These are phyloP conservation scores for Lepidium aucheri DNA, from an alignment of 345 rosid species.

Conservation along the genomic window DNA sequence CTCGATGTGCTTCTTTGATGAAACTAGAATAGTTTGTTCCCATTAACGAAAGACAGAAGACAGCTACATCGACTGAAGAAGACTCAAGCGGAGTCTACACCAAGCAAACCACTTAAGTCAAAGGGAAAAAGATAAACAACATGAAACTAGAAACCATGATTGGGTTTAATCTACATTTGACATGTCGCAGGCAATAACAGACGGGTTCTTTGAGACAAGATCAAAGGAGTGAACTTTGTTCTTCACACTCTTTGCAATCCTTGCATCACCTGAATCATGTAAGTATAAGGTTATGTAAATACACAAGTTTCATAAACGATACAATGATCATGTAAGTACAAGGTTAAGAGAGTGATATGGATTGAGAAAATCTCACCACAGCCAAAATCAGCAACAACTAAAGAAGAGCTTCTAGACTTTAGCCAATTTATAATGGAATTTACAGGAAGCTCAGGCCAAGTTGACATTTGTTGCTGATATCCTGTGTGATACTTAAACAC, in stretches of 20 bases:
- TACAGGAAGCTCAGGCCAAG: slow-evolving; percentile 93
- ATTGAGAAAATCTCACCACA: slow-evolving; percentile 58
- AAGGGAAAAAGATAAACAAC: neutral
- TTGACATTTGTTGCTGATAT: slow-evolving; percentile 90
- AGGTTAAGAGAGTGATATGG: neutral
- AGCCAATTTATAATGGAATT: slow-evolving; percentile 68
- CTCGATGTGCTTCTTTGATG: slow-evolving; percentile 75
- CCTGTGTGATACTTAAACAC: slow-evolving; percentile 81
- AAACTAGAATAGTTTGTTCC: slow-evolving; percentile 75
- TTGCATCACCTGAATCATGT: slow-evolving; percentile 68
- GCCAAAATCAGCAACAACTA: slow-evolving; percentile 95
- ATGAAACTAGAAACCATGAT: neutral
- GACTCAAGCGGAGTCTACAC: slow-evolving; percentile 68
- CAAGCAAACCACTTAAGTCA: neutral
- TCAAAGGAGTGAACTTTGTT: slow-evolving; percentile 91
- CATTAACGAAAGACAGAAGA: slow-evolving; percentile 94
- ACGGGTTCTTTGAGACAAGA: slow-evolving; percentile 74
- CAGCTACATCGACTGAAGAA: slow-evolving; percentile 71
- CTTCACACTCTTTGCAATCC: slow-evolving; percentile 69
- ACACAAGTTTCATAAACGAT: neutral
- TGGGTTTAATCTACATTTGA: slow-evolving; percentile 43
- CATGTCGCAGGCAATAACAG: slow-evolving; percentile 89
- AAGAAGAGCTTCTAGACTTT: slow-evolving; percentile 47
- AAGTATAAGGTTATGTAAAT: too few species aligned
- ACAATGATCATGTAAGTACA: neutral